Percentiles rank a stretch among this genome's conserved stretches.
Evolutionary conservation across 768 basidiomycete species (phyloP).

Genomic region (Sporobolomyces roseus): DNA sequence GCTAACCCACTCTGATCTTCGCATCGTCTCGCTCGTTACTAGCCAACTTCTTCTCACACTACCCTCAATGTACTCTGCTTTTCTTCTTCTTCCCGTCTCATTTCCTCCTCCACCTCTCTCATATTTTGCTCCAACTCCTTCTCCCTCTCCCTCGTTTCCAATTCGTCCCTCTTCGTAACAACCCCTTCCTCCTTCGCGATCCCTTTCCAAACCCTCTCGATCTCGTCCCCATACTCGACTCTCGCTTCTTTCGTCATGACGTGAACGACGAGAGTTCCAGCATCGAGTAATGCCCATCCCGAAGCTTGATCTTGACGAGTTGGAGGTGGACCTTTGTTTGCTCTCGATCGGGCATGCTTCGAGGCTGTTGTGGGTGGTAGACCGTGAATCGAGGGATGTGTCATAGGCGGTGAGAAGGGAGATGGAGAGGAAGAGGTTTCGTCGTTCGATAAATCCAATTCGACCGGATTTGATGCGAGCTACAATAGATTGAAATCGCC

Average conservation of each 20-base stretch:
- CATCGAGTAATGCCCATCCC: conserved; percentile 42
- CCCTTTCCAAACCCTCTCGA: conserved; percentile 32
- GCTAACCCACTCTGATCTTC: too few species aligned
- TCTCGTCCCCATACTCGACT: conserved; percentile 24
- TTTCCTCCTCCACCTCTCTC: background rate
- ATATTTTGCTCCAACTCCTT: background rate
- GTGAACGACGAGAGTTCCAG: conserved; percentile 41
- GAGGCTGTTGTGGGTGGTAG: conserved; percentile 29
- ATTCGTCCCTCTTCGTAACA: background rate
- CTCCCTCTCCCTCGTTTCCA: background rate
- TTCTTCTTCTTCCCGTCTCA: background rate
- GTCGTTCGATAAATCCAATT: too few species aligned
- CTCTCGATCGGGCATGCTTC: conserved; percentile 31
- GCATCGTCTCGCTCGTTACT: too few species aligned
- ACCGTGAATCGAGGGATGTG: conserved; percentile 29
- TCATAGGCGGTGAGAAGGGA: conserved; percentile 24
- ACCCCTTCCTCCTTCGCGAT: conserved; percentile 8
- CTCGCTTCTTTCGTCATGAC: conserved; percentile 40
- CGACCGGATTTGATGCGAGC: conserved; percentile 34
- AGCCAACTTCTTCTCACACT: too few species aligned
- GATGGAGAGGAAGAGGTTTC: background rate
- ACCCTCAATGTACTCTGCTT: background rate
- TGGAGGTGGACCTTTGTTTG: conserved; percentile 3
- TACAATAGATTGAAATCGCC: background rate
- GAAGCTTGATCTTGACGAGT: conserved; percentile 31